Evolutionary conservation across 306 rosid species (phyloP), one percentile per base, ranked within the genome.

Genomic region (Sesbania bispinosa): DNA sequence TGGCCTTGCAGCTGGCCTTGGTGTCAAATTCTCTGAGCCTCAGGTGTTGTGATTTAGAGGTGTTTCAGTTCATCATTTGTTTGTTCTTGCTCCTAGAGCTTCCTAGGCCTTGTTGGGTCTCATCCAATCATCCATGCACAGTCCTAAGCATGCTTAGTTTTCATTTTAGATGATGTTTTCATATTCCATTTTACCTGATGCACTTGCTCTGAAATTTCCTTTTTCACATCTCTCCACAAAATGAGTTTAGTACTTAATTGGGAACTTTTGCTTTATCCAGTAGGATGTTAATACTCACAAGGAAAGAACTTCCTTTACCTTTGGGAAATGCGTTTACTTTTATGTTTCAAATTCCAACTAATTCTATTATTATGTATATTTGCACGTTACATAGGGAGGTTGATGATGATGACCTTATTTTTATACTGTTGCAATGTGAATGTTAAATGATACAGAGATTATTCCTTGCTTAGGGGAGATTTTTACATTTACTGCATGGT

Each of bases 21-120:
- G 82, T 59, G 75, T 82, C 72, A 87, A 87, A 69, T 92, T 92
- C 82, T 84, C 93, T 36, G 86, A 92, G 75, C 75, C 97, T 71
- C 96, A 92, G 93, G 97, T 68, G 5, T 42, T 62, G 64, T 14
- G 36, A 54, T 73, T 36, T 57, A 30, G 29, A 13, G 27, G 53
- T 67, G 64, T 66, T 70, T 63, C 41, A 35, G 21, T 15, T 41
- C 51, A 41, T 53, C 13, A 29, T 69, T 67, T 63, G 52, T 19
- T 57, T 73, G 50, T 47, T n/a, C n/a, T n/a, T n/a, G n/a, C n/a
- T n/a, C n/a, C n/a, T n/a, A n/a, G n/a, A n/a, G n/a, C n/a, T n/a
- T n/a, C n/a, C n/a, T n/a, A n/a, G n/a, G n/a, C n/a, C n/a, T n/a
- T n/a, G n/a, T n/a, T n/a, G n/a, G n/a, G n/a, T n/a, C n/a, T n/a